phyloP scores from a whole-genome alignment of 768 basidiomycete species.

The Suillus hirtellus region DNA sequence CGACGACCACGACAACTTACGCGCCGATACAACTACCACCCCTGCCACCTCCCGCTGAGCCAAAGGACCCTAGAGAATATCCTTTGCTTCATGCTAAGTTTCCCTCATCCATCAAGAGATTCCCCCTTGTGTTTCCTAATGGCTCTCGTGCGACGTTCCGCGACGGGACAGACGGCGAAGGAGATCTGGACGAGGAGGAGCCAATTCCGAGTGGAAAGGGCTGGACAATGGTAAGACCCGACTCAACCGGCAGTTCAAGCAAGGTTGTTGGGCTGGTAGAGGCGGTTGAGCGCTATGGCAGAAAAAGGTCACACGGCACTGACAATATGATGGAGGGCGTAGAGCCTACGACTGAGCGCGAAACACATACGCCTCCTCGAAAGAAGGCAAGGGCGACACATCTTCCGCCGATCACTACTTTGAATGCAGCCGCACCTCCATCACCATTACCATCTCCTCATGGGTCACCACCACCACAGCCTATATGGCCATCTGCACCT shows the following conservation, averaged over 20 bases:
- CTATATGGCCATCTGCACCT: slow-evolving; percentile 78
- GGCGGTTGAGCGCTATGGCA: slow-evolving; percentile 79
- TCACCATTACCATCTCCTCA: slow-evolving; percentile 85
- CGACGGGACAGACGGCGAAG: slow-evolving; percentile 62
- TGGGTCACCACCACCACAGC: slow-evolving; percentile 76
- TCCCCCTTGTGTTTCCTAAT: slow-evolving; percentile 79
- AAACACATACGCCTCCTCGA: slow-evolving; percentile 55
- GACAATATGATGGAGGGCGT: slow-evolving; percentile 76
- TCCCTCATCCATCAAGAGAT: slow-evolving; percentile 71
- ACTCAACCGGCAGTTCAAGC: slow-evolving; percentile 51
- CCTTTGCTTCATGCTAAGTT: slow-evolving; percentile 74
- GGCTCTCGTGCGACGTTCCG: slow-evolving; percentile 80
- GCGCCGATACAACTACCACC: slow-evolving; percentile 83
- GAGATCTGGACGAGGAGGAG: slow-evolving; percentile 73
- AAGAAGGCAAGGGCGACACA: slow-evolving; percentile 74
- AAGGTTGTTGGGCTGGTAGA: slow-evolving; percentile 68
- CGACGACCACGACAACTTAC: slow-evolving; percentile 87
- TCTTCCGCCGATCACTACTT: slow-evolving; percentile 59
- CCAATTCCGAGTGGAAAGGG: slow-evolving; percentile 63
- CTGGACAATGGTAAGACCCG: slow-evolving; percentile 75
- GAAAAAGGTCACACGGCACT: slow-evolving; percentile 54
- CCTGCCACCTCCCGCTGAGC: slow-evolving; percentile 66
- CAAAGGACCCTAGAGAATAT: slow-evolving; percentile 78
- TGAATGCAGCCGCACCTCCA: slow-evolving; percentile 75
- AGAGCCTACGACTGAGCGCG: slow-evolving; percentile 52